phyloP scores from a whole-genome alignment of 164 flowering plant genomes.

The Malania oleifera region DNA sequence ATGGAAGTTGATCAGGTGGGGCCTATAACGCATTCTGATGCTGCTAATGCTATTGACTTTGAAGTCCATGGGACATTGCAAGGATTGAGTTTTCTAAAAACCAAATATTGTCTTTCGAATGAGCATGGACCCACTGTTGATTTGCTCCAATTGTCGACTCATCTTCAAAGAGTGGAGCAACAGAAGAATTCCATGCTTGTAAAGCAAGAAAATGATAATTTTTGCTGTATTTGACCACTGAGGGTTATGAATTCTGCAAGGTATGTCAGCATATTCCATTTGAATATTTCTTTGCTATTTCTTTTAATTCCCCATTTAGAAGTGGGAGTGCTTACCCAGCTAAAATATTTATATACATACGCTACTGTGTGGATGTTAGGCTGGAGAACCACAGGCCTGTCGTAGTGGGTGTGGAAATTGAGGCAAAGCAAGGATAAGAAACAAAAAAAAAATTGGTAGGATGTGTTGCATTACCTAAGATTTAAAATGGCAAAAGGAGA shows the following conservation, averaged over 20 bases:
- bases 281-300: too few relatives aligned
- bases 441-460: too few relatives aligned
- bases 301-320: too few relatives aligned
- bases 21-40: constrained; percentile 9
- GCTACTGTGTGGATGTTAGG: too few relatives aligned
- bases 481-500: too few relatives aligned
- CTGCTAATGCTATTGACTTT: constrained; percentile 14
- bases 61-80: constrained; percentile 12
- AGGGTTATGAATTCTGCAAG: not conserved
- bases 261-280: too few relatives aligned
- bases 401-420: too few relatives aligned
- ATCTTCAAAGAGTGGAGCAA: constrained; percentile 41
- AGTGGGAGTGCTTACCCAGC: too few relatives aligned
- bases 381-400: too few relatives aligned
- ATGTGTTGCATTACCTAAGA: too few relatives aligned
- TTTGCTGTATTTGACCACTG: constrained; percentile 12
- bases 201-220: constrained; percentile 22
- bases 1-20: constrained; percentile 10
- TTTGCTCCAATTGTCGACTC: constrained; percentile 42
- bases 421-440: too few relatives aligned
- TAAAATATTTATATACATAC: too few relatives aligned
- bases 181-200: constrained; percentile 23
- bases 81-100: constrained; percentile 14
- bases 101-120: constrained; percentile 11
- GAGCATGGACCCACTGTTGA: constrained; percentile 29